Evolutionary conservation across 2,329 filamentous ascomycete genomes (phyloP), one percentile per base, ranked within the genome.

Genomic region (Fusarium acutatum): DNA sequence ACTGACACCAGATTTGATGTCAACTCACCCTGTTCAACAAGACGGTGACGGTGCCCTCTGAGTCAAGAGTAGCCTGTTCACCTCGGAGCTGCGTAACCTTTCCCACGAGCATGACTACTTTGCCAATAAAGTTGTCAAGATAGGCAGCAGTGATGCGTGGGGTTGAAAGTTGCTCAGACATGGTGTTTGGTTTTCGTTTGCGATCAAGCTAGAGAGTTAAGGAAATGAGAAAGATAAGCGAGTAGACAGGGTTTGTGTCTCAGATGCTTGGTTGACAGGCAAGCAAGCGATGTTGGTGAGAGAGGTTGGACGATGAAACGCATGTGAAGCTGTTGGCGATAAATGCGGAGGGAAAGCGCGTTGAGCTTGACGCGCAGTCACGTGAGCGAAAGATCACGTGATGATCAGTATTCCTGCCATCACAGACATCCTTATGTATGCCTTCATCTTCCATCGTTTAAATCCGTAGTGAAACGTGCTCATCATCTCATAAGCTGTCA

Each of bases 131-230:
- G 79, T 88, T 87, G 80, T 94, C 90, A 65, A 98, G 92, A 83
- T 96, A 93, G 44, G 88, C 85, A 60, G 93, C 93, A 53, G 93
- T 94, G 81, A 98, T 90, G 82, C 96, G 95, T 35, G 96, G 96
- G 54, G 94, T 90, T 32, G 88, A 87, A 67, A 86, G 91, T 77
- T 91, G 85, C 79, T 95, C 83, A 20, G 82, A 88, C 93, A 96
- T 96, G 73, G 58, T 50, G 22, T 66, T 75, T 71, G 67, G 62
- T 67, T 69, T 71, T 69, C 13, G 28, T 32, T 40, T 26, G n/a
- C 14, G 47, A 56, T 14, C 26, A 32, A 59, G n/a, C 10, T 13
- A 43, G 70, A 15, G 3, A 7, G n/a, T 35, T 40, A 37, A 7
- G 34, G 22, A 44, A 41, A 32, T 20, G 43, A 35, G 3, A 2